Conservation (phyloP, 805 yeast species). For the Wickerhamiella azyma region DNA sequence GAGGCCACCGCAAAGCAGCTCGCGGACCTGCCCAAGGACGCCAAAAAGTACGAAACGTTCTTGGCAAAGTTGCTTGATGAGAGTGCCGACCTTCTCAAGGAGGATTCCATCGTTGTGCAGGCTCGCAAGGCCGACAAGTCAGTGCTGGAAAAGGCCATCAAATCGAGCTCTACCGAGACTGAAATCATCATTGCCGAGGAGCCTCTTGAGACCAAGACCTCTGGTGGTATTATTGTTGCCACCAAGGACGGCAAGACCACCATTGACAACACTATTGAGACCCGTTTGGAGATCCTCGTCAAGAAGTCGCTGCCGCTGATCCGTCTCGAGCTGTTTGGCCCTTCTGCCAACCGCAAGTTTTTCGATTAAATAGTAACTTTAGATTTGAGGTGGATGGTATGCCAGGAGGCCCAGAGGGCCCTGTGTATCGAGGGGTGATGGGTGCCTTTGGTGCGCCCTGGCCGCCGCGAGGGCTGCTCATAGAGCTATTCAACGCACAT, state of each 20-base stretch:
- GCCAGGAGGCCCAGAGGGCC: too few relatives aligned
- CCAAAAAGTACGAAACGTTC: constrained; percentile 49
- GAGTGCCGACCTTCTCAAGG: constrained; percentile 50
- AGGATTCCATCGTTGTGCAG: constrained; percentile 46
- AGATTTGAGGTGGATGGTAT: neutral
- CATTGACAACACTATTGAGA: constrained; percentile 86
- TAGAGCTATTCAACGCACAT: too few relatives aligned
- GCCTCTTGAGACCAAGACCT: constrained; percentile 45
- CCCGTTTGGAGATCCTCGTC: constrained; percentile 71
- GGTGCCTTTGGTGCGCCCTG: too few relatives aligned
- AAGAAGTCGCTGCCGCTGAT: constrained; percentile 85
- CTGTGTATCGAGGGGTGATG: too few relatives aligned
- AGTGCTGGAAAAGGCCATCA: constrained; percentile 42
- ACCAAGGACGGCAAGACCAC: constrained; percentile 71
- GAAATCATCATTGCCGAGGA: constrained; percentile 43
- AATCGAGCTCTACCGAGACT: constrained; percentile 44
- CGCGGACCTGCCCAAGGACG: constrained; percentile 40
- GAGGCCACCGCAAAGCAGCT: constrained; percentile 53
- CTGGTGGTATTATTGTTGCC: constrained; percentile 75
- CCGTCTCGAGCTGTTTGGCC: constrained; percentile 64
- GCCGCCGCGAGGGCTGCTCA: too few relatives aligned
- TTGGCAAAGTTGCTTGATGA: constrained; percentile 72
- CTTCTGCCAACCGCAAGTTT: constrained; percentile 75
- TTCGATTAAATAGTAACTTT: constrained; percentile 41
- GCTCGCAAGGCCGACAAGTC: constrained; percentile 55